A percentile compares a stretch with the other conserved stretches of the same genome.
phyloP scores from a whole-genome alignment of 1,139 yeast species.

The Debaryomyces udenii region DNA sequence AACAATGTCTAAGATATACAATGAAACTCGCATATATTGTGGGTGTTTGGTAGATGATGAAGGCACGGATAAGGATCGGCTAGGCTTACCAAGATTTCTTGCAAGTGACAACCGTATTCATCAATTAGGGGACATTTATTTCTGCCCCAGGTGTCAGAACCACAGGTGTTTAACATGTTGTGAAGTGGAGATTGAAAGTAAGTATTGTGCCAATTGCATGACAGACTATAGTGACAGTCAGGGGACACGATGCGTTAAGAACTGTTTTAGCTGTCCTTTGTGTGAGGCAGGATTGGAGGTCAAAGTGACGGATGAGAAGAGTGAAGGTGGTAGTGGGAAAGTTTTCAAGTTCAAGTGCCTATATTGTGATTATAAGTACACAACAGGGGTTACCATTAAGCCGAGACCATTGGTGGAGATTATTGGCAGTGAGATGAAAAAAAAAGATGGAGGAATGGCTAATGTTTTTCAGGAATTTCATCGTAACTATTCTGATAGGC shows the following conservation, averaged over 20 bases:
- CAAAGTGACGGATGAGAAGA: conserved; percentile 24
- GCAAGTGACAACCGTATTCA: not conserved
- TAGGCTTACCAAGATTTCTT: conserved; percentile 4
- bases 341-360: conserved; percentile 37
- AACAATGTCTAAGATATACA: conserved; percentile 15
- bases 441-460: conserved; percentile 13
- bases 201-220: conserved; percentile 44
- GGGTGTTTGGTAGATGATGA: conserved; percentile 7
- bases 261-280: conserved; percentile 45
- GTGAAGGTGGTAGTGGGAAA: conserved; percentile 31
- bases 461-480: conserved; percentile 14
- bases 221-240: conserved; percentile 32
- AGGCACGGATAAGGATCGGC: not conserved
- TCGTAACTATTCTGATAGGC: conserved; percentile 9
- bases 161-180: conserved; percentile 34
- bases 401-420: conserved; percentile 41
- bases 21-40: conserved; percentile 13
- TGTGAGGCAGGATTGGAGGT: conserved; percentile 35
- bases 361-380: conserved; percentile 32
- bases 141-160: conserved; percentile 43
- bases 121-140: conserved; percentile 25
- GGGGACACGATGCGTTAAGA: conserved; percentile 33
- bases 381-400: conserved; percentile 32
- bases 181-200: conserved; percentile 25
- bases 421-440: conserved; percentile 21